phyloP scores from a whole-genome alignment of 371 early-diverging fungal genomes.

The Blakeslea trispora region DNA sequence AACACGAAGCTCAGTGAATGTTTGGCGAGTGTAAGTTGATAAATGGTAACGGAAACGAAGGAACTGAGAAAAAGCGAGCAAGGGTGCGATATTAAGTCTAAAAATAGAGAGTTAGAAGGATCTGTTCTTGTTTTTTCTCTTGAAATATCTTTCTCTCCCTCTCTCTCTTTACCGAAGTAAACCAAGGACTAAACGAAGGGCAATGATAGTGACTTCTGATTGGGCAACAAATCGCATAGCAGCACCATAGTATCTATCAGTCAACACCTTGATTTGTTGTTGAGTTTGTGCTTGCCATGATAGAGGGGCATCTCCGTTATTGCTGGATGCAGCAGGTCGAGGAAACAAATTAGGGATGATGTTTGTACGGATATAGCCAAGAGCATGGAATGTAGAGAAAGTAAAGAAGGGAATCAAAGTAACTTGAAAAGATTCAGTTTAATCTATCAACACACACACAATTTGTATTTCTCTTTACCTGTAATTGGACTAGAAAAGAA shows the following conservation, averaged over 20 bases:
- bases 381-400: slow-evolving; percentile 84
- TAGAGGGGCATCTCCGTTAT: slow-evolving; percentile 21
- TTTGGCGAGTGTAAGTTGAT: slow-evolving; percentile 66
- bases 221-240: slow-evolving; percentile 79
- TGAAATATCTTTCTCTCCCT: not conserved
- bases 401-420: slow-evolving; percentile 82
- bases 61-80: slow-evolving; percentile 82
- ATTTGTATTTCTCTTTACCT: slow-evolving; percentile 47
- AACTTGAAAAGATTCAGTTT: slow-evolving; percentile 45
- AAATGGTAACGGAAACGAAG: slow-evolving; percentile 84
- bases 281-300: slow-evolving; percentile 55
- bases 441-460: not conserved
- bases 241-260: slow-evolving; percentile 67
- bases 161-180: slow-evolving; percentile 68
- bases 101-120: slow-evolving; percentile 4
- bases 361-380: slow-evolving; percentile 76
- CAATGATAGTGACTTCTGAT: slow-evolving; percentile 78
- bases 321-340: slow-evolving; percentile 40
- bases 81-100: slow-evolving; percentile 71
- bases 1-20: slow-evolving; percentile 59
- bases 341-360: slow-evolving; percentile 75
- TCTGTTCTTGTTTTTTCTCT: not conserved
- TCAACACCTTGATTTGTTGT: slow-evolving; percentile 63
- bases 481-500: slow-evolving; percentile 67
- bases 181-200: slow-evolving; percentile 69